Evolutionary conservation across 176 grass and related monocot species (phyloP), one percentile per base, ranked within the genome.

Genomic region (Alloteropsis semialata): DNA sequence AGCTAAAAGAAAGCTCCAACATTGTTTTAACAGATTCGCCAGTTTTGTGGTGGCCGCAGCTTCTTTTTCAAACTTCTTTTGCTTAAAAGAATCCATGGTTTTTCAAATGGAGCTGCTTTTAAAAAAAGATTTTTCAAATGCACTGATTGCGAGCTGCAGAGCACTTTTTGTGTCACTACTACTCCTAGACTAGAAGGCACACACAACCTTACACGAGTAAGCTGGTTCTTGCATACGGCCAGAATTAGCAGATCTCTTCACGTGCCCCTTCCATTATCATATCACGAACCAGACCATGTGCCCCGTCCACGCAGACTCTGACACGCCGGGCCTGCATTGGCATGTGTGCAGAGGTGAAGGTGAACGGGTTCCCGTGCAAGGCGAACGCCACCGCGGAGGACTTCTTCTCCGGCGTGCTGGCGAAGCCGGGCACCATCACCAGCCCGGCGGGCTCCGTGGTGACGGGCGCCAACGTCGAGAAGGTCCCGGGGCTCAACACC

Each of bases 291-390:
- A 50, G 17, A 18, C 48, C 48, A 50, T 50, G 16, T 19, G 48
- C 46, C 48, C 48, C 3, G 34, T 36, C 34, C 34, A 36, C 34
- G 34, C 16, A 50, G 18, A 2, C 50, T 53, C 50, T 53, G 50
- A 53, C 18, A 53, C 18, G 50, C 50, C 50, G 19, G 50, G 10
- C 10, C 1, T 42, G 48, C 48, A 19, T 25, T 8, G 8, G 43
- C 34, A 34, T 34, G 24, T 27, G 21, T 33, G 42, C 87, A 97
- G 94, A 67, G 25, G 32, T 91, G 12, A 93, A 84, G 87, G 75
- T 97, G 82, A 94, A 94, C 76, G 94, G 94, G 50, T 97, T 97
- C 70, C 74, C 80, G 3, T 97, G 94, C 89, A 97, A 97, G 86
- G 77, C 80, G 27, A 72, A 86, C 72, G 81, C 76, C 50, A 94